A percentile compares a stretch with the other conserved stretches of the same genome.
phyloP scores from a whole-genome alignment of 2,329 filamentous ascomycete species.

The Neofusicoccum ribis region DNA sequence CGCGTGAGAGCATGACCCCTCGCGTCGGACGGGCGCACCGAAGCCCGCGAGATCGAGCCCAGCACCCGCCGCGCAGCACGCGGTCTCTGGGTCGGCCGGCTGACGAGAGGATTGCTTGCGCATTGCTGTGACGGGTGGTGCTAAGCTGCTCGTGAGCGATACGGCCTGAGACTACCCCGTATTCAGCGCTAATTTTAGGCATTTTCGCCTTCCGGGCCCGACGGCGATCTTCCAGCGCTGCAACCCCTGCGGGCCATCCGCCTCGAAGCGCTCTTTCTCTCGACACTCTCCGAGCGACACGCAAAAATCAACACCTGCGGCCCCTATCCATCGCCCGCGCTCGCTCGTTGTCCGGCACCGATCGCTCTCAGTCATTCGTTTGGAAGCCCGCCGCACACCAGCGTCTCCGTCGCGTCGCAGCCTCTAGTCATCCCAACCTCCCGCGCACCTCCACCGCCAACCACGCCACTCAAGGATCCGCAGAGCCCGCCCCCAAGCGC shows the following conservation, averaged over 20 bases:
- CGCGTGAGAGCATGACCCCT: neutral
- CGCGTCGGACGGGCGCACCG: neutral
- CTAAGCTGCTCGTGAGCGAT: slow-evolving; percentile 13
- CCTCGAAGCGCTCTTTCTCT: neutral
- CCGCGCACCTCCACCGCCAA: neutral
- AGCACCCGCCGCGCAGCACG: neutral
- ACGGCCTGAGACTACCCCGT: slow-evolving; percentile 15
- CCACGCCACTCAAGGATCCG: neutral
- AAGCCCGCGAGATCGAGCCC: neutral
- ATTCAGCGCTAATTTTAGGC: slow-evolving; percentile 14
- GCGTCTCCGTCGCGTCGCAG: slow-evolving; percentile 5
- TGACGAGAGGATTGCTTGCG: neutral
- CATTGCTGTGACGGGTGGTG: neutral
- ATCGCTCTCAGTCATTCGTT: slow-evolving; percentile 17
- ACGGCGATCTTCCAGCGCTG: slow-evolving; percentile 14
- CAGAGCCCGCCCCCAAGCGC: neutral
- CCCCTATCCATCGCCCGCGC: slow-evolving; percentile 5
- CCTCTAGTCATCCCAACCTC: slow-evolving; percentile 1
- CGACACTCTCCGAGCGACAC: neutral
- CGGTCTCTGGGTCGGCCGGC: neutral
- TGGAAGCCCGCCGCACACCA: neutral
- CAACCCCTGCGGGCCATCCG: slow-evolving; percentile 16
- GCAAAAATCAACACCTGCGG: neutral
- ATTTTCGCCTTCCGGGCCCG: slow-evolving; percentile 18
- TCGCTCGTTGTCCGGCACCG: slow-evolving; percentile 6